Base-by-base conservation (phyloP, 352 stramenopile species). In the Globisporangium viniferum region DNA sequence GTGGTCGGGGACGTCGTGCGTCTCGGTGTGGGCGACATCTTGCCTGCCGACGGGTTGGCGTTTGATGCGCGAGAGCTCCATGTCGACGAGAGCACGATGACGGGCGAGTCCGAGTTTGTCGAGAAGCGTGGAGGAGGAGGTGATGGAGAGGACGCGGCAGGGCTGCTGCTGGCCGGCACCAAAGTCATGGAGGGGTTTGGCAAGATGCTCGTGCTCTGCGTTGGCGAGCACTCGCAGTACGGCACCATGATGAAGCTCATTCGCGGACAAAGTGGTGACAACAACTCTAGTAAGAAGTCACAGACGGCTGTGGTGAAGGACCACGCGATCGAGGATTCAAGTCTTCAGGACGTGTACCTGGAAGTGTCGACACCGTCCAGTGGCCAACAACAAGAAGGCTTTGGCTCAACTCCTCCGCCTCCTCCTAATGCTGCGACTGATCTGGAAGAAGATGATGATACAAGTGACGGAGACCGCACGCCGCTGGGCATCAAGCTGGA, bases 171-270 rank as follows among this genome's bases (percentile, higher is more conserved):
- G 2, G 63, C 84, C 22, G 92, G 91, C 12, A 97, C 90, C 62
- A 94, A 89, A 22, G 81, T 95, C 6, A 91, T 89, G 65, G 81
- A 90, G 61, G 94, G 93, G 15, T 79, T 79, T 9, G 88, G 79
- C 33, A 75, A 81, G 51, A 96, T 97, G 78, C 66, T 98, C 39
- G 89, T 94, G 53, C 80, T 94, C 24, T 88, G 84, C 15, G 92
- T 98, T 15, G 92, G 93, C n/a, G 82, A 86, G 31, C 74, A 96
- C 66, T 92, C 79, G 8, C 88, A 97, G 73, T 88, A 90, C 44
- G 82, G 88, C 8, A 93, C 96, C 66, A 92, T 93, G 53, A 80
- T 79, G 65, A 83, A 80, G 48, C 71, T 97, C 18, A 80, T 82
- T 51, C 46, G 72, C 33, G 67, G 69, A n/a, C 41, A 49, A 49